These are phyloP conservation scores for Nephelium lappaceum DNA, from an alignment of 345 rosid genomes.

Conservation along the genomic window DNA sequence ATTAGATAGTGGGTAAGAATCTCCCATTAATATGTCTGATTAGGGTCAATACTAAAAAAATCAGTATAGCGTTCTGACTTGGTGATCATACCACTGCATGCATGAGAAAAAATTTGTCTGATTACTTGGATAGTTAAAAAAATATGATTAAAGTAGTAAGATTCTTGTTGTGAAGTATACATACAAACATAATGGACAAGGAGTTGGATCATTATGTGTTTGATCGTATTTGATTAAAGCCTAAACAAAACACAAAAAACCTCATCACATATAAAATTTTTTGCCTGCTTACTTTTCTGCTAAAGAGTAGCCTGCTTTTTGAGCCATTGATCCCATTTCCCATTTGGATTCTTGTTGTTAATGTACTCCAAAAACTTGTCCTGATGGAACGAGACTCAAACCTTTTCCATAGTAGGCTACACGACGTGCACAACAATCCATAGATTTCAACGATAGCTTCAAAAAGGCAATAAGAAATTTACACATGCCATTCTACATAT, in stretches of 20 bases:
- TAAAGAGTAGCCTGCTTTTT: neutral
- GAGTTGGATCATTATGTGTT: constrained; percentile 4
- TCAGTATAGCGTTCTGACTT: too few relatives aligned
- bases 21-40: too few relatives aligned
- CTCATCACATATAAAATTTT: neutral
- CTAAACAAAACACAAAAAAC: neutral
- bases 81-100: too few relatives aligned
- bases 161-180: neutral
- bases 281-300: neutral
- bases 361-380: neutral
- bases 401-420: constrained; percentile 20
- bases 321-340: constrained; percentile 1
- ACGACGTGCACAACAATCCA: constrained; percentile 15
- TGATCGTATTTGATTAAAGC: neutral
- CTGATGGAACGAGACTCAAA: constrained; percentile 4
- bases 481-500: constrained; percentile 5
- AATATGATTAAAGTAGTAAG: neutral
- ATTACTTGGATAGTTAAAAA: too few relatives aligned
- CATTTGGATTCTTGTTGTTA: constrained; percentile 4
- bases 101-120: too few relatives aligned
- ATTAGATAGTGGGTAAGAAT: too few relatives aligned
- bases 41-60: too few relatives aligned
- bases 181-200: constrained; percentile 5
- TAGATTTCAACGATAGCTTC: neutral
- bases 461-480: neutral